Evolutionary conservation across 805 yeast genomes (phyloP), one percentile per base, ranked within the genome.

Genomic region (Candida oleophila): DNA sequence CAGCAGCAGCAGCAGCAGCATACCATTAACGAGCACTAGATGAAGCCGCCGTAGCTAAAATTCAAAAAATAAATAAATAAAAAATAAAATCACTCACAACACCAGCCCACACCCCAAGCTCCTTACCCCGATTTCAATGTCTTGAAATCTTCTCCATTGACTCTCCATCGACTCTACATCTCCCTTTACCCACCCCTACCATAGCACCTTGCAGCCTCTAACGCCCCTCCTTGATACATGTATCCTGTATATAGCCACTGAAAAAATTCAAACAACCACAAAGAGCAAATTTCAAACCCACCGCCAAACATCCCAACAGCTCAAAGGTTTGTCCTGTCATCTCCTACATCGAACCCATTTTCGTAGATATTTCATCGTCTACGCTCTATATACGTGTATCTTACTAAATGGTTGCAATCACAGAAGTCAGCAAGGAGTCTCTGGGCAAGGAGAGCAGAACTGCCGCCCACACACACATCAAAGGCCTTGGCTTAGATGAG

Each of bases 391-490:
- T 11, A 28, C 19, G n/a, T 22, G n/a, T 9, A 22, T 18, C 5
- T 25, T 22, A 7, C 25, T 22, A 47, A 42, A 87, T 87, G 95
- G 92, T 85, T 38, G 85, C 83, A 62, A 85, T 87, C 57, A 81
- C 74, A 65, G 95, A 89, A 65, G 86, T 88, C 41, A 39, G 33
- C 21, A 86, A 82, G 54, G 85, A 86, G 46, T 51, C 72, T 16
- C 65, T 55, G 43, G 56, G 64, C 22, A 74, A 83, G 46, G 86
- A 82, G 49, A 73, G 78, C 47, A 77, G 96, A 54, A 88, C 96
- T 1, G 96, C 98, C 1, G 94, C 99, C 3, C 99, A 92, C 64
- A 91, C 99, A 2, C 99, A 92, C 64, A 92, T 92, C 75, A 86
- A 85, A 59, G 98, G 98, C 2, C 78, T 92, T 16, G 99, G 99